Percentiles rank a stretch among this genome's conserved stretches.
Evolutionary conservation across 176 grass and related monocot species (phyloP).

Genomic region (Avena atlantica): DNA sequence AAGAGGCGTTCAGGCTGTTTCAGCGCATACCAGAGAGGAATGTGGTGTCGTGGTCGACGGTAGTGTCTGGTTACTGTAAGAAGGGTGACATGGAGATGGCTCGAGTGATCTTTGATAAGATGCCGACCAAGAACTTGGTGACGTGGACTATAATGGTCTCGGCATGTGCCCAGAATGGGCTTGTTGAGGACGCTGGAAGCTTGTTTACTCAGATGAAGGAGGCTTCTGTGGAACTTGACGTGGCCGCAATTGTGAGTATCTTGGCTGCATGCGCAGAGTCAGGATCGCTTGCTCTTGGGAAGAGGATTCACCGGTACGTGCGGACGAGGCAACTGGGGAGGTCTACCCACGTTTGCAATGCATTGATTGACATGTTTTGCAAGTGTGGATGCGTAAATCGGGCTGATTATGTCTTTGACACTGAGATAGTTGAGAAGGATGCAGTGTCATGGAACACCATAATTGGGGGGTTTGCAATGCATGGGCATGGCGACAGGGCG

Average conservation of each 20-base stretch:
- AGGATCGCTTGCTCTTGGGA: constrained; percentile 67
- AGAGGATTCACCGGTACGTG: constrained; percentile 66
- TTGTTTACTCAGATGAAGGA: constrained; percentile 72
- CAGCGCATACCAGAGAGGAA: constrained; percentile 70
- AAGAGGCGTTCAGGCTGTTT: constrained; percentile 62
- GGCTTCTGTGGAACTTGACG: constrained; percentile 57
- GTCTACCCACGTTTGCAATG: constrained; percentile 65
- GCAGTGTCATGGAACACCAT: constrained; percentile 81
- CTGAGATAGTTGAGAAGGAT: constrained; percentile 60
- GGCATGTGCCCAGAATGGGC: constrained; percentile 61
- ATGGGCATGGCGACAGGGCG: constrained; percentile 65
- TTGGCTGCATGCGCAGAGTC: constrained; percentile 77
- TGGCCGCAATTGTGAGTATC: constrained; percentile 66
- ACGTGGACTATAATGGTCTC: constrained; percentile 82
- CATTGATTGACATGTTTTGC: constrained; percentile 79
- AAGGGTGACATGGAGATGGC: constrained; percentile 79
- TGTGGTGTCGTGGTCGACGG: constrained; percentile 75
- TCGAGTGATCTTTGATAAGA: constrained; percentile 62
- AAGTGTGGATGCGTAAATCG: constrained; percentile 73
- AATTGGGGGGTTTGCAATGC: constrained; percentile 80
- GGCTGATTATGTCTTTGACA: constrained; percentile 69
- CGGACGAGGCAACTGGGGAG: constrained; percentile 46
- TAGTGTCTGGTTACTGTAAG: constrained; percentile 76
- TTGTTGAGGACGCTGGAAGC: constrained; percentile 51
- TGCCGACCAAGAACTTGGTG: constrained; percentile 78